These are phyloP conservation scores for Ceriops tagal DNA, from an alignment of 345 rosid species.

Conservation along the genomic window DNA sequence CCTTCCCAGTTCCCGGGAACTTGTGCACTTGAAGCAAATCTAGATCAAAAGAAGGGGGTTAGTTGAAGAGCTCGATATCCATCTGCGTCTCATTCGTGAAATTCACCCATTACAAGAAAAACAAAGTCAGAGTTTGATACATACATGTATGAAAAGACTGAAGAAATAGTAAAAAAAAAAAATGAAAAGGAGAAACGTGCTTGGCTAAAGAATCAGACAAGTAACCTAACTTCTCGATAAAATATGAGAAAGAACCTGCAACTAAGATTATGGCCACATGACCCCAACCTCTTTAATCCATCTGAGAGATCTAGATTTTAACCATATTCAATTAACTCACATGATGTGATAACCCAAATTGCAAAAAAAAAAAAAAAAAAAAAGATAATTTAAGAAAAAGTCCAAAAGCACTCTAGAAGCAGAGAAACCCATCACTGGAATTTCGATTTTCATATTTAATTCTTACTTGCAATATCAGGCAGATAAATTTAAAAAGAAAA, in stretches of 20 bases:
- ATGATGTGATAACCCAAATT: no score
- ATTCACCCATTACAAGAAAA: slow-evolving; percentile 1
- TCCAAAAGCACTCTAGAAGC: no score
- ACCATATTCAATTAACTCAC: no score
- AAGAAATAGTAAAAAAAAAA: no score
- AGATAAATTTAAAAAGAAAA: no score
- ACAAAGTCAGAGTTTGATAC: slow-evolving; percentile 15
- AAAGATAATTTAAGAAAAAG: no score
- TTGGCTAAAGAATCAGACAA: slow-evolving; percentile 11
- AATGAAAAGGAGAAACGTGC: slow-evolving; percentile 7
- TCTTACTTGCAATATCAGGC: no score
- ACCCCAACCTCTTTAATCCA: slow-evolving; percentile 3
- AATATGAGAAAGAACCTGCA: neutral
- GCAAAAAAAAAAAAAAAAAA: no score
- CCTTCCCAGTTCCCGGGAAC: slow-evolving; percentile 5
- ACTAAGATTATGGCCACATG: slow-evolving; percentile 10
- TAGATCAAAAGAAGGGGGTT: neutral
- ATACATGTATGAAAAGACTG: neutral
- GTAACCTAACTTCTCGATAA: neutral
- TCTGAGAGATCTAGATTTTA: slow-evolving; percentile 14
- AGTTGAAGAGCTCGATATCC: neutral
- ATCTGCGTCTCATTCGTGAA: slow-evolving; percentile 3
- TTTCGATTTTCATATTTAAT: no score
- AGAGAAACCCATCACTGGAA: no score
- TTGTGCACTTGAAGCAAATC: slow-evolving; percentile 2